Evolutionary conservation across 2,329 filamentous ascomycete genomes (phyloP).

Genomic region (Fusarium staphyleae): DNA sequence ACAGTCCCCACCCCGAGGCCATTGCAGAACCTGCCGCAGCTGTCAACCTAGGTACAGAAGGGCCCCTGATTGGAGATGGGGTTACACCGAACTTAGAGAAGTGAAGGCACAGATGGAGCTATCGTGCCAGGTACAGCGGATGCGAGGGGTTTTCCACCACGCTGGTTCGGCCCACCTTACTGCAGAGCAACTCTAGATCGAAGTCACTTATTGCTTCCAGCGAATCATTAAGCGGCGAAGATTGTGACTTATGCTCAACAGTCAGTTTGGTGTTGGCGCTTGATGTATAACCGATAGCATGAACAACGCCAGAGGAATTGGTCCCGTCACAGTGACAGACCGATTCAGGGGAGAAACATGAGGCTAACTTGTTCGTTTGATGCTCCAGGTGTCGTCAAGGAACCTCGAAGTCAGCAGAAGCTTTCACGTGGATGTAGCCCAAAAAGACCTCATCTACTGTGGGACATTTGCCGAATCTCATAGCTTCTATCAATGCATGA

Average conservation of each 20-base stretch:
- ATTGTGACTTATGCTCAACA: neutral
- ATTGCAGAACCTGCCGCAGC: constrained; percentile 31
- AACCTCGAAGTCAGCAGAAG: neutral
- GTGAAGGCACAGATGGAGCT: constrained; percentile 45
- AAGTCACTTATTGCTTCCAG: neutral
- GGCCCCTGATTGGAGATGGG: constrained; percentile 55
- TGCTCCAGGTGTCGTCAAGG: too few relatives aligned
- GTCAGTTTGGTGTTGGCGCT: neutral
- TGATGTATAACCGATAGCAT: neutral
- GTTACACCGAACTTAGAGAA: constrained; percentile 61
- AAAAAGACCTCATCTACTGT: too few relatives aligned
- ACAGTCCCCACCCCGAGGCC: constrained; percentile 20
- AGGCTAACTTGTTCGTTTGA: neutral
- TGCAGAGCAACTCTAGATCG: constrained; percentile 1
- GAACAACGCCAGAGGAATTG: neutral
- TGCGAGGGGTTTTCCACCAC: constrained; percentile 15
- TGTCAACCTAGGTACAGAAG: constrained; percentile 43
- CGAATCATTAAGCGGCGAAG: neutral
- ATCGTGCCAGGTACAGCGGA: constrained; percentile 21
- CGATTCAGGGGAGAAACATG: neutral
- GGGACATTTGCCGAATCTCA: neutral
- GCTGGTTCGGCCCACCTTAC: constrained; percentile 25
- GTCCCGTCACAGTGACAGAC: neutral
- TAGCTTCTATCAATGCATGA: constrained; percentile 17
- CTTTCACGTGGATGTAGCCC: neutral